Base-by-base conservation (phyloP, 2,329 filamentous ascomycete genomes). In the Emergomyces pasteurianus region DNA sequence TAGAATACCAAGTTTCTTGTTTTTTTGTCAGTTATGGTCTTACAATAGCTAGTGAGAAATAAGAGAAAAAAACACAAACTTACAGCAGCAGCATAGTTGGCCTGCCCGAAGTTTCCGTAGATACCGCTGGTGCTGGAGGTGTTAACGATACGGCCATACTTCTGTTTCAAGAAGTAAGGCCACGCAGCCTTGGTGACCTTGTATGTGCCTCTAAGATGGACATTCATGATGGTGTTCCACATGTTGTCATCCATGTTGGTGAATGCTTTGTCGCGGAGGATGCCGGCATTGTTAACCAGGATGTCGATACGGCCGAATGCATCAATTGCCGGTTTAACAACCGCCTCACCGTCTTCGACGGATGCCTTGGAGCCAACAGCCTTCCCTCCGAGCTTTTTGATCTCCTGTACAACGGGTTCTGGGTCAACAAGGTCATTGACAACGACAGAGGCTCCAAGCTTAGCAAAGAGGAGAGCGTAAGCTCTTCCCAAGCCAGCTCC, bases 81-180 rank as follows among this genome's bases (percentile, higher is more conserved):
- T 82, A 89, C 86, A 61, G 89, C 89, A 62, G 92, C 90, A 64
- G 94, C 84, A 76, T 99, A 99, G 82, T 99, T 99, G 70, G 92
- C 90, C 78, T 99, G 94, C 65, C 94, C 94, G 74, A 99, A 99
- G 83, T 96, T 99, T 68, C 94, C 94, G 74, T 99, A 99, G 75
- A 99, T 95, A 77, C 94, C 94, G 69, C 89, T 95, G 56, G 94
- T 97, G 42, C 90, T 95, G 47, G 94, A 94, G 55, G 94, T 99
- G 82, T 99, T 99, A 71, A 99, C 82, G 63, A 99, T 86, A 70
- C 94, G 90, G 67, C 94, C 94, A 71, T 96, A 99, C 82, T 96
- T 97, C 77, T 99, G 94, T 83, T 96, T 96, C 58, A 97, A 82
- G 81, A 99, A 89, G 77, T 95, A 89, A 58, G 94, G 94, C 91